These are phyloP conservation scores for Ceratonia siliqua DNA, from an alignment of 306 rosid genomes.

Conservation along the genomic window DNA sequence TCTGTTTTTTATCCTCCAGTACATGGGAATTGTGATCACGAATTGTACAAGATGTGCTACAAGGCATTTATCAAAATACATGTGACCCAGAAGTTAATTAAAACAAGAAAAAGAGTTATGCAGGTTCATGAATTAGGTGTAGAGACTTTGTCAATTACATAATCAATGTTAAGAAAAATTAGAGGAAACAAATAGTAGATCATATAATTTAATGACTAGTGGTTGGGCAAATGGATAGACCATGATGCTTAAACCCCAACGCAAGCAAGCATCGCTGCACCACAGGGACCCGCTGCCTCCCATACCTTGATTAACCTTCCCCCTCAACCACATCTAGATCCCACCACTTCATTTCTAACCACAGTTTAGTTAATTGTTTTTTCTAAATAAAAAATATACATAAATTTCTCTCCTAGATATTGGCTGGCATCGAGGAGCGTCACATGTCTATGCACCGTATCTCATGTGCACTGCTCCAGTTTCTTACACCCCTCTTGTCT, in stretches of 20 bases:
- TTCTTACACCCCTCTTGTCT: constrained; percentile 35
- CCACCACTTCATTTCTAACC: constrained; percentile 1
- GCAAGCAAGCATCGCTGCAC: constrained; percentile 40
- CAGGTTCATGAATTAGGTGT: not conserved
- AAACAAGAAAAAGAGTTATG: too few species aligned
- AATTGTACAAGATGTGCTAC: not conserved
- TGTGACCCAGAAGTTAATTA: not conserved
- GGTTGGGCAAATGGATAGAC: constrained; percentile 22
- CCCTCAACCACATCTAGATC: not conserved
- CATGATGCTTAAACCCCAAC: constrained; percentile 44
- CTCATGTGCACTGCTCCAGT: constrained; percentile 41
- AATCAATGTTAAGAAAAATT: not conserved
- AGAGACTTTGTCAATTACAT: not conserved
- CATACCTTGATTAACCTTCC: constrained; percentile 11
- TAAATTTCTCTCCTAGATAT: not conserved
- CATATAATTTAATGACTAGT: not conserved
- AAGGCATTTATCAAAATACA: not conserved
- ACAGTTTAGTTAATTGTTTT: not conserved
- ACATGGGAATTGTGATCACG: too few species aligned
- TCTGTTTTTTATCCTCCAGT: too few species aligned
- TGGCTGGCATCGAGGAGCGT: constrained; percentile 47
- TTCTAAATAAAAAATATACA: not conserved
- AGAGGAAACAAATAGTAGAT: not conserved
- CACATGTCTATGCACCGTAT: constrained; percentile 45
- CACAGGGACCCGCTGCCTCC: constrained; percentile 30